Evolutionary conservation across 768 basidiomycete species (phyloP).

Genomic region (Epithele typhae): DNA sequence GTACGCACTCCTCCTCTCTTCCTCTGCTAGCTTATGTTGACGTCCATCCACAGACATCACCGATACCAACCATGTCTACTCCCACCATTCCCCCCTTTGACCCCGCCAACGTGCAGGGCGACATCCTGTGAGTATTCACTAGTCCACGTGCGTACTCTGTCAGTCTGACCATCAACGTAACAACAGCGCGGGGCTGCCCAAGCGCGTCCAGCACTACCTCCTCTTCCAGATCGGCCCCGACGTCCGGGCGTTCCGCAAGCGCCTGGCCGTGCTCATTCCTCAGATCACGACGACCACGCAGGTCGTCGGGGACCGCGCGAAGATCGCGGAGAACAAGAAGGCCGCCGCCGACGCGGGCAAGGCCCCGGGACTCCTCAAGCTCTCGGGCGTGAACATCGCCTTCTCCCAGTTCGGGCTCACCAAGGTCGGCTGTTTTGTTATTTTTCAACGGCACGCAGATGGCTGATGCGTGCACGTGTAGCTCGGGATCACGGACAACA

Average conservation of each 20-base stretch:
- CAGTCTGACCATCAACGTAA: not conserved
- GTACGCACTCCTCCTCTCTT: too few species aligned
- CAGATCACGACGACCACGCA: slow-evolving; percentile 44
- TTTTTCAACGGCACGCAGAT: too few species aligned
- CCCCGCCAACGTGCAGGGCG: slow-evolving; percentile 25
- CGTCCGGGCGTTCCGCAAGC: slow-evolving; percentile 37
- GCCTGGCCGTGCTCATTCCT: slow-evolving; percentile 37
- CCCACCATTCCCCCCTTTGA: slow-evolving; percentile 12
- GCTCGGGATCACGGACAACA: slow-evolving; percentile 36
- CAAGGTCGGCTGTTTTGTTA: slow-evolving; percentile 32
- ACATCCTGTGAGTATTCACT: slow-evolving; percentile 17
- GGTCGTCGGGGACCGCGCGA: slow-evolving; percentile 23
- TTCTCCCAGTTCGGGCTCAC: slow-evolving; percentile 47
- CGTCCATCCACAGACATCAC: too few species aligned
- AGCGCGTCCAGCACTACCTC: slow-evolving; percentile 47
- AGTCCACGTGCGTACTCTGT: not conserved
- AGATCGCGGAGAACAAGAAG: slow-evolving; percentile 18
- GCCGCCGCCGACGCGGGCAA: slow-evolving; percentile 18
- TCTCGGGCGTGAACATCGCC: slow-evolving; percentile 47
- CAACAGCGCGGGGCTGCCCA: slow-evolving; percentile 50
- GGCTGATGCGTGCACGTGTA: too few species aligned
- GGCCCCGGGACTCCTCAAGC: slow-evolving; percentile 29
- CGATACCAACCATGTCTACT: too few species aligned
- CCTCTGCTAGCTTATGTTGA: too few species aligned
- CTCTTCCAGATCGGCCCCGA: slow-evolving; percentile 49